Evolutionary conservation across 257 asterid genomes (phyloP), one percentile per base, ranked within the genome.

Genomic region (Solanum pimpinellifolium): DNA sequence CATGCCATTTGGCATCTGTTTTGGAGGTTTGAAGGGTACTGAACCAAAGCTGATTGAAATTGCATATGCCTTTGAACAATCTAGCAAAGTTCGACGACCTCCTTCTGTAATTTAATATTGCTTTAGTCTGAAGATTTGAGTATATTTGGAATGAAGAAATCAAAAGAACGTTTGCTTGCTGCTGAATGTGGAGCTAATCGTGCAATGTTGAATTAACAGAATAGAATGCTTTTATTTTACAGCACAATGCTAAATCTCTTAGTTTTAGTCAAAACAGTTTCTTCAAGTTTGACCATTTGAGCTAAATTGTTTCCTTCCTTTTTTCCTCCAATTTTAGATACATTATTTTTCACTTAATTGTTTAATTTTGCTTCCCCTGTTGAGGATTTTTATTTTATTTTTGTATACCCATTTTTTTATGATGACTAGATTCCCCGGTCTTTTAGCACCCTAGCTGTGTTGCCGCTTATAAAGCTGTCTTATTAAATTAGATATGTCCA

Each of bases 31-130:
- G 20, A 93, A 88, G 87, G 97, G 98, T 9, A n/a, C 89, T 25
- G 97, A 95, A 41, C 94, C 94, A 83, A 87, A 25, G 27, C 86
- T 95, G 72, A 94, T 95, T 6, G 95, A 95, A 88, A 84, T 92
- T 87, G 93, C 95, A 31, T 93, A 91, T 77, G 95, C 93, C 49
- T 94, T 92, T 72, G 95, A 95, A 85, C 96, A 92, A 92, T 95
- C 95, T 80, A 95, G 96, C 25, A 73, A 70, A 84, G 60, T 89
- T 83, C 89, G 96, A 60, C 91, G 86, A 89, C 94, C 94, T 33
- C 98, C 98, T 84, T 11, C 69, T 6, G 44, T 80, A 16, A 25
- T 47, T 80, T 46, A 27, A 80, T 47, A 31, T 47, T 47, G 60
- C 20, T 29, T 46, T 47, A 14, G 18, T 42, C 68, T 29, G 44